A percentile compares a stretch with the other conserved stretches of the same genome.
Conservation (phyloP, 1,284 basidiomycete species). For the Spongispora temasekensis region DNA sequence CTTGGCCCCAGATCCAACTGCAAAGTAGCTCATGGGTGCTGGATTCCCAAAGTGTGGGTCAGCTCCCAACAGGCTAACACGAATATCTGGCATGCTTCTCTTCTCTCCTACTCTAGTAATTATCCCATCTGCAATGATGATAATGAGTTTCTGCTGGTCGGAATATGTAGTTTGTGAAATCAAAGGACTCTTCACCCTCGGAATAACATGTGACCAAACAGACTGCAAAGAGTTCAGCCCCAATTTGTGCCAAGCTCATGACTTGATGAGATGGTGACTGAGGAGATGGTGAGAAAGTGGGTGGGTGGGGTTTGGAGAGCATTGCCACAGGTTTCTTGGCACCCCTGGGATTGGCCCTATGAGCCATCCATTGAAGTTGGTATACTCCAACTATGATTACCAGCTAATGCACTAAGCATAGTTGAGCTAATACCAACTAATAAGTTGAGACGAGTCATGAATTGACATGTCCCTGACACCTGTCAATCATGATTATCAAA, state of each 20-base stretch:
- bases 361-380: too few relatives aligned
- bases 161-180: slow-evolving; percentile 91
- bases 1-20: slow-evolving; percentile 89
- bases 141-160: slow-evolving; percentile 89
- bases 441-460: too few relatives aligned
- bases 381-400: too few relatives aligned
- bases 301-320: slow-evolving; percentile 35
- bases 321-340: slow-evolving; percentile 53
- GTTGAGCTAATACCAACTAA: too few relatives aligned
- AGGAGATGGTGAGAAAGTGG: slow-evolving; percentile 49
- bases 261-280: slow-evolving; percentile 53
- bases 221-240: slow-evolving; percentile 91
- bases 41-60: slow-evolving; percentile 97
- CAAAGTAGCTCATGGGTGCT: slow-evolving; percentile 91
- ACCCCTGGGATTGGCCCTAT: slow-evolving; percentile 73
- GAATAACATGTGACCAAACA: slow-evolving; percentile 98
- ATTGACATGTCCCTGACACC: too few relatives aligned
- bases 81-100: slow-evolving; percentile 94
- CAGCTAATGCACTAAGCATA: too few relatives aligned
- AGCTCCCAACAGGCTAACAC: slow-evolving; percentile 89
- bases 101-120: slow-evolving; percentile 97
- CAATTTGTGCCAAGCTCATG: slow-evolving; percentile 86
- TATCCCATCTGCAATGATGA: slow-evolving; percentile 98
- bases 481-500: too few relatives aligned
- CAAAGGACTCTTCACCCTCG: slow-evolving; percentile 92